Evolutionary conservation across 495 filamentous ascomycete species (phyloP).

Genomic region (Patellaria atrata): DNA sequence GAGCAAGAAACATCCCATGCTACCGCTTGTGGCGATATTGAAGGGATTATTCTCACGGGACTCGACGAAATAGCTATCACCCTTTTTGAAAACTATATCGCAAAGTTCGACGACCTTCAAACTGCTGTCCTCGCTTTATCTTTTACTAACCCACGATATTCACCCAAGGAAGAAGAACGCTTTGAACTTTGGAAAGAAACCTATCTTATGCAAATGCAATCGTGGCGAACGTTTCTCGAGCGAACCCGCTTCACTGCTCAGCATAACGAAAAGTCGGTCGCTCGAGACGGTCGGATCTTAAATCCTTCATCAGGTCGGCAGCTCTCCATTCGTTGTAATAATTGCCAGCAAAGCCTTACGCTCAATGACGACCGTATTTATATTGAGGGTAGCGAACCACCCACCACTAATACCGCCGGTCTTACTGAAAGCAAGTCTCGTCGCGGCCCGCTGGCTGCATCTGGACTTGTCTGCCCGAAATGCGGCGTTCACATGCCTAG

Average conservation of each 20-base stretch:
- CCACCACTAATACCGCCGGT: background rate
- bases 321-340: constrained; percentile 16
- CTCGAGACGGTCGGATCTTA: constrained; percentile 15
- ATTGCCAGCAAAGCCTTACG: constrained; percentile 18
- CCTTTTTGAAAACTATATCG: constrained; percentile 75
- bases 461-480: constrained; percentile 57
- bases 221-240: constrained; percentile 49
- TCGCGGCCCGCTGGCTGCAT: background rate
- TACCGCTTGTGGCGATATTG: constrained; percentile 64
- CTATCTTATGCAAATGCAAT: constrained; percentile 71
- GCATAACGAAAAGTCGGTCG: constrained; percentile 21
- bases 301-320: constrained; percentile 14
- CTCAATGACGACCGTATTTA: constrained; percentile 8
- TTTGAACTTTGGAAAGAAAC: constrained; percentile 67
- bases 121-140: constrained; percentile 77
- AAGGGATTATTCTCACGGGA: constrained; percentile 79
- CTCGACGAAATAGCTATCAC: constrained; percentile 64
- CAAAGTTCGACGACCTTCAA: constrained; percentile 76
- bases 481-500: constrained; percentile 81
- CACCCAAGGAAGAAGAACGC: constrained; percentile 62
- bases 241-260: constrained; percentile 40
- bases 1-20: constrained; percentile 43
- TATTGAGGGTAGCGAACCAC: constrained; percentile 1
- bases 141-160: constrained; percentile 64
- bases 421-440: background rate